Conservation (phyloP, 148 eudicot species). For the Agrostemma githago region DNA sequence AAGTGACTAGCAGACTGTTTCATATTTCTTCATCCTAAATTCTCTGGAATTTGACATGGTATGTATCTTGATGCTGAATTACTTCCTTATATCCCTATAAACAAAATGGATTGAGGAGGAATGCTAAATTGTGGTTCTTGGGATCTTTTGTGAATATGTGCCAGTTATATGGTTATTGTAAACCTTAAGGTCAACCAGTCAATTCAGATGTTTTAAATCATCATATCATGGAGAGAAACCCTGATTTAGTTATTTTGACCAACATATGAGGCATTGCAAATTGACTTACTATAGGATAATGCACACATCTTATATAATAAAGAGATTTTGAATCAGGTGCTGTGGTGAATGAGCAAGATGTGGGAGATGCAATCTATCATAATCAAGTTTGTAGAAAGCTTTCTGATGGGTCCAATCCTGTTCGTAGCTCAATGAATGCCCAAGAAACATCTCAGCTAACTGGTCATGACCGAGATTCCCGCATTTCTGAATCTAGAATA, state of each 20-base stretch:
- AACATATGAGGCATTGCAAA: not conserved
- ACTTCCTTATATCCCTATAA: too few relatives aligned
- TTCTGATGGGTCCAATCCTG: conserved; percentile 27
- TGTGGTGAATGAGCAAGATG: conserved; percentile 45
- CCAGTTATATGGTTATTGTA: too few relatives aligned
- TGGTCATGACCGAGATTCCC: conserved; percentile 40
- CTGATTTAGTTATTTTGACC: not conserved
- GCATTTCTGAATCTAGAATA: conserved; percentile 31
- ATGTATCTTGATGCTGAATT: too few relatives aligned
- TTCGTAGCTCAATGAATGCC: conserved; percentile 36
- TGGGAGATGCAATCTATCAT: conserved; percentile 33
- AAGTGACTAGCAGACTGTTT: too few relatives aligned
- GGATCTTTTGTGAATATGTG: too few relatives aligned
- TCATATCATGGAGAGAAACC: not conserved
- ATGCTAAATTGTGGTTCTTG: too few relatives aligned
- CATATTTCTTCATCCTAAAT: too few relatives aligned
- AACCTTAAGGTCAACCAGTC: not conserved
- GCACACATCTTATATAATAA: conserved; percentile 14
- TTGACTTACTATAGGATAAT: conserved; percentile 1
- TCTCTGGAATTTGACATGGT: too few relatives aligned
- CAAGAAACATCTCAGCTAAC: conserved; percentile 37
- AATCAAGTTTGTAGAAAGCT: conserved; percentile 40
- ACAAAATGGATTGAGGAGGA: too few relatives aligned
- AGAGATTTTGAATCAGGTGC: conserved; percentile 27
- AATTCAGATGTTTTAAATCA: not conserved